A percentile compares a stretch with the other conserved stretches of the same genome.
These are phyloP conservation scores for Pythium vanterpoolii DNA, from an alignment of 352 stramenopile genomes.

Conservation along the genomic window DNA sequence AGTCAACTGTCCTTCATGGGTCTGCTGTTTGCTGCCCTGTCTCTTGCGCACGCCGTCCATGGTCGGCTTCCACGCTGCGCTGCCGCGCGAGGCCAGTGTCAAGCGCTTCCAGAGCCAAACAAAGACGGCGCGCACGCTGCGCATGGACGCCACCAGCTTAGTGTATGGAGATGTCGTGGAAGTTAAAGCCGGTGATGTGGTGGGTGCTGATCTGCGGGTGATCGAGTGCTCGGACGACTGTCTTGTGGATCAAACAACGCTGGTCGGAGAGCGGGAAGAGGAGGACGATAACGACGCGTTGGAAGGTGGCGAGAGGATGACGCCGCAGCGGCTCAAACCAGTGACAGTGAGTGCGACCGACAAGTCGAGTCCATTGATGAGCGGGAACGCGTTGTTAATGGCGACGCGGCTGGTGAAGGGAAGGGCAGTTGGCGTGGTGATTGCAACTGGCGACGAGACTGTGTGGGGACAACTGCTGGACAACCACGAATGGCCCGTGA, in stretches of 20 bases:
- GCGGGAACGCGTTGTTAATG: conserved; percentile 75
- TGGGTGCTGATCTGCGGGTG: conserved; percentile 87
- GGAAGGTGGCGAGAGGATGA: conserved; percentile 17
- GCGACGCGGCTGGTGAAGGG: conserved; percentile 50
- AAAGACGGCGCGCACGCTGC: conserved; percentile 56
- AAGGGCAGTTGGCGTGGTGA: conserved; percentile 55
- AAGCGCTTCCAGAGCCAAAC: conserved; percentile 37
- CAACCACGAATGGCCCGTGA: conserved; percentile 56
- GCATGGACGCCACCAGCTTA: conserved; percentile 90
- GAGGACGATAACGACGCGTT: conserved; percentile 28
- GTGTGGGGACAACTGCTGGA: conserved; percentile 64
- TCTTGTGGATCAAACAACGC: conserved; percentile 54
- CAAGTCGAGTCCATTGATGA: conserved; percentile 31
- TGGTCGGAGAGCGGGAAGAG: conserved; percentile 36
- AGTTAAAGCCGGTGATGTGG: conserved; percentile 83
- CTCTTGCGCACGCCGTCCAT: conserved; percentile 90
- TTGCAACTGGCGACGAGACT: conserved; percentile 69
- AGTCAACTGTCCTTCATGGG: conserved; percentile 91
- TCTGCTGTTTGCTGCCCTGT: conserved; percentile 93
- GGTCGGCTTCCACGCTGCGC: conserved; percentile 81
- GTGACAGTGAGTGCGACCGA: conserved; percentile 26
- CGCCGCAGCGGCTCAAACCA: conserved; percentile 26
- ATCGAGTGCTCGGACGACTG: conserved; percentile 78
- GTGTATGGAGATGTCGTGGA: conserved; percentile 92
- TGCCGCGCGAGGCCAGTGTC: conserved; percentile 90